Evolutionary conservation across 768 basidiomycete genomes (phyloP).

Genomic region (Phylloporus rhodoxanthus): DNA sequence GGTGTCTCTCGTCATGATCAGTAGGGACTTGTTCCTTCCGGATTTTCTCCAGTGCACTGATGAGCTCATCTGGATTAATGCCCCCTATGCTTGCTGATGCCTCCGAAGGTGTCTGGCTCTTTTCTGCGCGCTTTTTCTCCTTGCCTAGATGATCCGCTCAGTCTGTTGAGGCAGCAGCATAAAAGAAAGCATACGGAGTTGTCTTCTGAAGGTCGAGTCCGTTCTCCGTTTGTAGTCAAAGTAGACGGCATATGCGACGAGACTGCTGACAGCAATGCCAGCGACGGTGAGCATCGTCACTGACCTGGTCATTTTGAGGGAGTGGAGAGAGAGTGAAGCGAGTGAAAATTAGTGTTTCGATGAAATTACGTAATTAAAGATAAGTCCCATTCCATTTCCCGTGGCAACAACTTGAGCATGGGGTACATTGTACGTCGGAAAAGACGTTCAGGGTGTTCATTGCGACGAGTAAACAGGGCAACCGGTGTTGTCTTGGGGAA

Average conservation of each 20-base stretch:
- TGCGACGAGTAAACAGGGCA: neutral
- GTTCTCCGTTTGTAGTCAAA: slow-evolving; percentile 94
- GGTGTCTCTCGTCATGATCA: slow-evolving; percentile 73
- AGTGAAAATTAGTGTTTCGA: slow-evolving; percentile 5
- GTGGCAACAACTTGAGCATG: neutral
- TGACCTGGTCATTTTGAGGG: slow-evolving; percentile 27
- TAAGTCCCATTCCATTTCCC: slow-evolving; percentile 4
- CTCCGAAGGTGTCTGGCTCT: slow-evolving; percentile 48
- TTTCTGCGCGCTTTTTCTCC: slow-evolving; percentile 85
- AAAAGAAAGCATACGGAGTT: slow-evolving; percentile 58
- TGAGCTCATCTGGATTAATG: slow-evolving; percentile 49
- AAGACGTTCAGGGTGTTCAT: neutral
- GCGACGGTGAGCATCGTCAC: slow-evolving; percentile 38
- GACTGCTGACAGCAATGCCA: slow-evolving; percentile 43
- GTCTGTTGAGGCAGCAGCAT: neutral
- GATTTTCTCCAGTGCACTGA: slow-evolving; percentile 58
- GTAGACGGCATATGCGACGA: slow-evolving; percentile 81
- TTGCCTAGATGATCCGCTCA: slow-evolving; percentile 50
- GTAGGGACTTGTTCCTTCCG: slow-evolving; percentile 64
- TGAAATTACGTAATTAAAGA: slow-evolving; percentile 23
- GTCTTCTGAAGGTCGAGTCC: slow-evolving; percentile 81
- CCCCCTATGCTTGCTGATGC: slow-evolving; percentile 19
- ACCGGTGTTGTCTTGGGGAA: neutral
- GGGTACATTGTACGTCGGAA: neutral
- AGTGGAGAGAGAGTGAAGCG: slow-evolving; percentile 14